phyloP scores from a whole-genome alignment of 2,329 filamentous ascomycete species.

The Ramichloridium luteum region DNA sequence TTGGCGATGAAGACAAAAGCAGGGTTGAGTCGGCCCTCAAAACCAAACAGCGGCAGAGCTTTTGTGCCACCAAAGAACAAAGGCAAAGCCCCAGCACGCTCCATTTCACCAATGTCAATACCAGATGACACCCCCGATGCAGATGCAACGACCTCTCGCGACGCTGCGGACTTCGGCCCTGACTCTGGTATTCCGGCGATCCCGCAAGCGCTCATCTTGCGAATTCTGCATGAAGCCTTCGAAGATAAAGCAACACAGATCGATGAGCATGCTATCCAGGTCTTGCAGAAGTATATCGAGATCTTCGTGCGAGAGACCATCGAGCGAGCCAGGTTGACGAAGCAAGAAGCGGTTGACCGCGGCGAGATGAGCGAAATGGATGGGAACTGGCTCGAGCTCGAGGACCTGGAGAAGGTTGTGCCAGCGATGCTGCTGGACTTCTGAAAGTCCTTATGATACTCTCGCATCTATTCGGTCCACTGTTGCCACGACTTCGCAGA shows the following conservation, averaged over 20 bases:
- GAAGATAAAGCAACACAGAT: slow-evolving; percentile 57
- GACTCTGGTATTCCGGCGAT: slow-evolving; percentile 41
- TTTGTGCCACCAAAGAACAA: slow-evolving; percentile 6
- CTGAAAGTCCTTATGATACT: too few relatives aligned
- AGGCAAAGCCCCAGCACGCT: slow-evolving; percentile 7
- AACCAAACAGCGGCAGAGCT: neutral
- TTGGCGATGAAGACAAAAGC: slow-evolving; percentile 8
- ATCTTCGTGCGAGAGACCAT: slow-evolving; percentile 84
- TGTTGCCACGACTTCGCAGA: too few relatives aligned
- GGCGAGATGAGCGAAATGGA: slow-evolving; percentile 11
- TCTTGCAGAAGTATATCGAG: slow-evolving; percentile 77
- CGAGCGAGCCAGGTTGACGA: slow-evolving; percentile 62
- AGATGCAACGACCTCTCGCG: neutral
- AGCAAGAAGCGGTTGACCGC: slow-evolving; percentile 31
- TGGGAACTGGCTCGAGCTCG: slow-evolving; percentile 49
- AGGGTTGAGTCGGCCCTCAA: slow-evolving; percentile 1
- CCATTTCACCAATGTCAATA: slow-evolving; percentile 10
- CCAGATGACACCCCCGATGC: neutral
- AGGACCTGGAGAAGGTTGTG: slow-evolving; percentile 79
- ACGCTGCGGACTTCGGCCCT: too few relatives aligned
- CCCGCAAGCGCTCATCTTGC: slow-evolving; percentile 60
- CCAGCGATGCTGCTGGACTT: slow-evolving; percentile 80
- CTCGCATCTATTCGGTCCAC: too few relatives aligned
- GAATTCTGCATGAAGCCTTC: slow-evolving; percentile 70
- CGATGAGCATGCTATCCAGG: slow-evolving; percentile 61